Conservation (phyloP, 345 rosid species). For the Clausena lansium region DNA sequence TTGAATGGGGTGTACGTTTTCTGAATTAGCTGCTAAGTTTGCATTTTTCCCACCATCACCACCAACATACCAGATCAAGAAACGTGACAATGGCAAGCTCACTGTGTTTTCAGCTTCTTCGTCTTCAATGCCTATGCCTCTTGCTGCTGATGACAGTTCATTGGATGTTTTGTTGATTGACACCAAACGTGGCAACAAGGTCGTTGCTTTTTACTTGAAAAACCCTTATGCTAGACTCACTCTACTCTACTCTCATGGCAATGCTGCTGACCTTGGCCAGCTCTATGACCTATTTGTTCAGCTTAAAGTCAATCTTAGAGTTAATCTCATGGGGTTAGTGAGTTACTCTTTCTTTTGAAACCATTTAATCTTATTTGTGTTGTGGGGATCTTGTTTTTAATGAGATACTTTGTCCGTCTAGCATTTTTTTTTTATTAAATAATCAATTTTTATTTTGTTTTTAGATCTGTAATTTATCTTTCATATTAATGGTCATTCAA, state of each 20-base stretch:
- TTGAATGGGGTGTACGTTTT: constrained; percentile 91
- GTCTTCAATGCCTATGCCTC: constrained; percentile 60
- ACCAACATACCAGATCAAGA: constrained; percentile 80
- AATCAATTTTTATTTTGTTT: constrained; percentile 14
- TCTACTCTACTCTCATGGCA: constrained; percentile 92
- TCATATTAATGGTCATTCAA: no score
- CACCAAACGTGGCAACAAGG: constrained; percentile 77
- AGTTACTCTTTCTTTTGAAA: neutral
- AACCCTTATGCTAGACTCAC: constrained; percentile 94
- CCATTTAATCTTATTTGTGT: neutral
- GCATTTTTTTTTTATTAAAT: neutral
- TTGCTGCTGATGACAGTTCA: constrained; percentile 67
- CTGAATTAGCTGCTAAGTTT: constrained; percentile 93
- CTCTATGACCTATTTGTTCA: constrained; percentile 96
- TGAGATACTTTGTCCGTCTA: neutral
- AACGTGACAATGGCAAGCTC: constrained; percentile 61
- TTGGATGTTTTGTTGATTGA: constrained; percentile 72
- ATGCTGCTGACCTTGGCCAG: constrained; percentile 99
- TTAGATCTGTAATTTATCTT: constrained; percentile 33
- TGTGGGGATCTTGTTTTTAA: neutral
- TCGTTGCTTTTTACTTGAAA: constrained; percentile 77
- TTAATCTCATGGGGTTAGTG: constrained; percentile 91
- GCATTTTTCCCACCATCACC: constrained; percentile 99
- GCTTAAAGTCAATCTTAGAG: constrained; percentile 95
- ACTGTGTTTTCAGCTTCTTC: constrained; percentile 49